Evolutionary conservation across 495 filamentous ascomycete species (phyloP), one percentile per base, ranked within the genome.

Genomic region (Lophiostoma macrostomum): DNA sequence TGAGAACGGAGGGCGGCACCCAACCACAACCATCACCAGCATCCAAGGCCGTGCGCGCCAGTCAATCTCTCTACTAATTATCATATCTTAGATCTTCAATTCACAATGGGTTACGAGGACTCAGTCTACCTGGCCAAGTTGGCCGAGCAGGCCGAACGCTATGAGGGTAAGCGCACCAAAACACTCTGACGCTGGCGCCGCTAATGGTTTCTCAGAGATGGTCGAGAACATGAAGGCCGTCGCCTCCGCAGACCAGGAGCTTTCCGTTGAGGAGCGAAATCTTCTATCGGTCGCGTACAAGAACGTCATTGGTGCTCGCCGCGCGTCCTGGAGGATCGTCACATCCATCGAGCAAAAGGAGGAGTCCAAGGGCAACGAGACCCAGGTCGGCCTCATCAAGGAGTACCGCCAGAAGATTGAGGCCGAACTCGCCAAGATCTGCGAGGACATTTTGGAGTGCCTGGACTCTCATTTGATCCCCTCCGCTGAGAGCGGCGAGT

Each of bases 171-270:
- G 88, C 83, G 39, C 30, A 56, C n/a, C n/a, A n/a, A n/a, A n/a
- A n/a, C n/a, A n/a, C n/a, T n/a, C n/a, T n/a, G n/a, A n/a, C n/a
- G n/a, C n/a, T n/a, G n/a, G n/a, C n/a, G n/a, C n/a, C n/a, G n/a
- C n/a, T n/a, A n/a, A n/a, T n/a, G n/a, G n/a, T n/a, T n/a, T n/a
- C 29, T 52, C 76, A 98, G 93, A 98, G 74, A 98, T 98, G 93
- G 93, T 98, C 56, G 94, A 97, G 81, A 96, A 97, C 85, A 98
- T 98, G 93, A 98, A 98, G 83, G 83, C 86, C 64, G 94, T 98
- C 67, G 93, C 93, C 63, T 91, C 89, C 53, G 88, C 91, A 70
- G 86, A 96, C 73, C 90, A 91, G 76, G 94, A 97, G 73, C 88
- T 98, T 58, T 91, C 90, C 58, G 93, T 98, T 63, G 94, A 98